A percentile compares a stretch with the other conserved stretches of the same genome.
phyloP scores from a whole-genome alignment of 257 asterid genomes.

The Salvia miltiorrhiza region DNA sequence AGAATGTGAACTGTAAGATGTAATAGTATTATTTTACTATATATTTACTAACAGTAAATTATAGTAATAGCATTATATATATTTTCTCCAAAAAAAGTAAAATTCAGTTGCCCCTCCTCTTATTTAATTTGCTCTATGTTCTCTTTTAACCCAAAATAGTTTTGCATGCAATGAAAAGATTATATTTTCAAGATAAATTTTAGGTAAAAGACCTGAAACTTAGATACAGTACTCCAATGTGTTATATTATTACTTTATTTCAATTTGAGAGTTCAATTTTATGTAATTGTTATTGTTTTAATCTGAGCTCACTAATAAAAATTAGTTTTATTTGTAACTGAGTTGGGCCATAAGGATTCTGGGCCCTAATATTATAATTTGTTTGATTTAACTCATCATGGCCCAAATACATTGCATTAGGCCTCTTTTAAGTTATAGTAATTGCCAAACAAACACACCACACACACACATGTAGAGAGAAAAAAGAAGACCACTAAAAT shows the following conservation, averaged over 20 bases:
- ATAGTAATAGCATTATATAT: no score
- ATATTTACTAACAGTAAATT: background rate
- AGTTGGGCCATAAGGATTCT: background rate
- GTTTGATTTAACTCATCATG: background rate
- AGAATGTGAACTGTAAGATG: background rate
- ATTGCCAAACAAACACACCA: no score
- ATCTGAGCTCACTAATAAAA: background rate
- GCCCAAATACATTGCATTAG: background rate
- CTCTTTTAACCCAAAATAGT: background rate
- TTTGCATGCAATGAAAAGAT: background rate
- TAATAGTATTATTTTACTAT: background rate
- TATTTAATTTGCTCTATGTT: background rate
- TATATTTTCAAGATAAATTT: background rate
- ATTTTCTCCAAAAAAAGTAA: background rate
- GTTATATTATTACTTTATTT: background rate
- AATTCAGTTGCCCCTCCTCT: background rate
- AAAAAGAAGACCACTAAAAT: no score
- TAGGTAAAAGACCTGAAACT: background rate
- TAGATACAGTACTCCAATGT: background rate
- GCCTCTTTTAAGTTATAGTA: background rate
- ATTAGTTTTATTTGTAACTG: background rate
- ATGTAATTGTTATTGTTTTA: background rate
- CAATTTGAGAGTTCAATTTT: background rate
- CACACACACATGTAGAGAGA: no score
- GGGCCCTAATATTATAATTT: background rate